phyloP scores from a whole-genome alignment of 306 rosid species.

The Sesbania bispinosa region DNA sequence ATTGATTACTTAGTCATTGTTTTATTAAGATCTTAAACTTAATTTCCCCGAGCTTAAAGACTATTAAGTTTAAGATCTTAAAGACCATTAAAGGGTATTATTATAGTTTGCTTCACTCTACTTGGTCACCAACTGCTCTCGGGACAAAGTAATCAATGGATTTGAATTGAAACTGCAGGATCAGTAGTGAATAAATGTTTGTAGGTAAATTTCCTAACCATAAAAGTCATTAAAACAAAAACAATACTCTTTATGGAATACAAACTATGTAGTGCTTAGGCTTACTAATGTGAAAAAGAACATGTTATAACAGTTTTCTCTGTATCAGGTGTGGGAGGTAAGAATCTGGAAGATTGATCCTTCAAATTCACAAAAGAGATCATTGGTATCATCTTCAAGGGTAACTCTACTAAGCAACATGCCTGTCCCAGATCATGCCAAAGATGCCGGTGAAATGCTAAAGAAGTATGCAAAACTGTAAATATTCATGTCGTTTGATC shows the following conservation, averaged over 20 bases:
- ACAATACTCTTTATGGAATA: background rate
- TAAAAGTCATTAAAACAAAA: background rate
- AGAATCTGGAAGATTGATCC: constrained; percentile 61
- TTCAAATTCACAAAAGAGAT: constrained; percentile 42
- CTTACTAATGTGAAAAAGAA: background rate
- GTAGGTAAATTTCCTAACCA: background rate
- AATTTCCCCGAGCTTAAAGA: no score
- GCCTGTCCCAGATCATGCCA: constrained; percentile 67
- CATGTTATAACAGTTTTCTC: constrained; percentile 11
- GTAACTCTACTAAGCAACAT: constrained; percentile 71
- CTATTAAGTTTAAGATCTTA: no score
- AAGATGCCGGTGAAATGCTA: constrained; percentile 46
- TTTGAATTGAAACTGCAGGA: background rate
- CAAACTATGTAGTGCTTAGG: background rate
- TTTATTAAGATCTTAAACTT: no score
- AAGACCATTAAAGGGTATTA: no score
- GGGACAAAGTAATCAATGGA: background rate
- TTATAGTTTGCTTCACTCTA: no score
- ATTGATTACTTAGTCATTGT: no score
- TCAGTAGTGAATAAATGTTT: background rate
- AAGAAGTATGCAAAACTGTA: constrained; percentile 52
- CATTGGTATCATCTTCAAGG: constrained; percentile 60
- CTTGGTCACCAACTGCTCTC: background rate
- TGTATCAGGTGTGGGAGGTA: constrained; percentile 79
- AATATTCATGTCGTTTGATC: background rate